Conservation (phyloP, 306 rosid genomes). For the Vicia villosa region DNA sequence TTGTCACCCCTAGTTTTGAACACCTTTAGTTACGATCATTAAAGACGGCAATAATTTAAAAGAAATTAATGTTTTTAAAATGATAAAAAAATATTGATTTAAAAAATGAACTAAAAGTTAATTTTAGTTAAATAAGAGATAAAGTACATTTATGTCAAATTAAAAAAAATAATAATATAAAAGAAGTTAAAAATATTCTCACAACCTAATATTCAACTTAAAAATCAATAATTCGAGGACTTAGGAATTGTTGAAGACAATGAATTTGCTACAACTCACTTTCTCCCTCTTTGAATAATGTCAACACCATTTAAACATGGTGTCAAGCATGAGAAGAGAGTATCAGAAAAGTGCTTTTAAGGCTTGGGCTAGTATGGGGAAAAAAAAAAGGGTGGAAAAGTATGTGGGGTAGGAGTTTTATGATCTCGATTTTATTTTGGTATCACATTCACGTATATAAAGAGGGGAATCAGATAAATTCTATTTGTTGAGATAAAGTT, state of each 20-base stretch:
- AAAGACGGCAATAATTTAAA: too few relatives aligned
- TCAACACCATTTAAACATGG: constrained; percentile 13
- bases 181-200: not conserved
- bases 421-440: not conserved
- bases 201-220: not conserved
- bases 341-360: not conserved
- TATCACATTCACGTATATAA: not conserved
- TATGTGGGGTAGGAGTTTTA: not conserved
- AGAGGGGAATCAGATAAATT: not conserved
- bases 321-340: constrained; percentile 9
- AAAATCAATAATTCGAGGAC: not conserved
- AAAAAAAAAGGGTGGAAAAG: not conserved
- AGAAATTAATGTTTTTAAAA: too few relatives aligned
- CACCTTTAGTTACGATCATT: too few relatives aligned
- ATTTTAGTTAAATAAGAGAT: too few relatives aligned
- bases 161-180: too few relatives aligned
- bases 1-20: too few relatives aligned
- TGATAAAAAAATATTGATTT: too few relatives aligned
- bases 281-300: not conserved
- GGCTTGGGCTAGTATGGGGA: not conserved
- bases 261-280: not conserved
- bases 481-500: not conserved
- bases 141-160: too few relatives aligned
- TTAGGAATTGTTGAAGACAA: not conserved
- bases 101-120: too few relatives aligned